Evolutionary conservation across 345 rosid genomes (phyloP).

Genomic region (Atalantia buxifolia): DNA sequence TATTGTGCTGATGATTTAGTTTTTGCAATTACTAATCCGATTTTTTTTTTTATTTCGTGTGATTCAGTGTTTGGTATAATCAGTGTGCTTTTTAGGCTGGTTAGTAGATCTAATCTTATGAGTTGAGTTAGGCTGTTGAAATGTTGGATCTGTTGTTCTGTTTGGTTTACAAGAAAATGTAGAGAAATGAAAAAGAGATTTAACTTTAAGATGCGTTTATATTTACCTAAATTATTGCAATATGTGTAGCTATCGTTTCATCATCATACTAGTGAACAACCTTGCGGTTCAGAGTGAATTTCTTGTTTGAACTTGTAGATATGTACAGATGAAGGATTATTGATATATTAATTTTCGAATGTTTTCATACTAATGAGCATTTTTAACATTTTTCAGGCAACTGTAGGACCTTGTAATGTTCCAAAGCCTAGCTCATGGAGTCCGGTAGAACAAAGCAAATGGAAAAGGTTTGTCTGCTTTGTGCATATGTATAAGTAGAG

Average conservation of each 20-base stretch:
- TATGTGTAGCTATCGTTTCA: background rate
- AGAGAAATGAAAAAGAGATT: background rate
- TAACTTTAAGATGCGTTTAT: background rate
- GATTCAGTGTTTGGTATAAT: background rate
- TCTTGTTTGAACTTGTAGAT: background rate
- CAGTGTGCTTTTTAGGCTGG: background rate
- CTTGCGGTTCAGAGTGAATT: background rate
- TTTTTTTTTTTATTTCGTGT: background rate
- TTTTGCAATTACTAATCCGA: background rate
- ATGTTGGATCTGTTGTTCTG: slow-evolving; percentile 4
- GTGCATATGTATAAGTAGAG: background rate
- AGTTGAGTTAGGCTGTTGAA: background rate
- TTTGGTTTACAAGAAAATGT: background rate
- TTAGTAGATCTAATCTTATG: slow-evolving; percentile 28
- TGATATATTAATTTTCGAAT: background rate
- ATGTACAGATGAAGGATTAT: background rate
- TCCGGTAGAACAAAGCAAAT: slow-evolving; percentile 90
- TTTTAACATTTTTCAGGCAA: slow-evolving; percentile 56
- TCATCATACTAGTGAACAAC: background rate
- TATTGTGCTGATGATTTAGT: background rate
- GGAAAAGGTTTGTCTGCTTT: slow-evolving; percentile 72
- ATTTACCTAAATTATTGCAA: background rate
- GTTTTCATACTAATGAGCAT: background rate
- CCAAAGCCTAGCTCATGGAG: slow-evolving; percentile 95
- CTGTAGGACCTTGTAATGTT: slow-evolving; percentile 79